Base-by-base conservation (phyloP, 306 rosid species). In the Dryas octopetala region DNA sequence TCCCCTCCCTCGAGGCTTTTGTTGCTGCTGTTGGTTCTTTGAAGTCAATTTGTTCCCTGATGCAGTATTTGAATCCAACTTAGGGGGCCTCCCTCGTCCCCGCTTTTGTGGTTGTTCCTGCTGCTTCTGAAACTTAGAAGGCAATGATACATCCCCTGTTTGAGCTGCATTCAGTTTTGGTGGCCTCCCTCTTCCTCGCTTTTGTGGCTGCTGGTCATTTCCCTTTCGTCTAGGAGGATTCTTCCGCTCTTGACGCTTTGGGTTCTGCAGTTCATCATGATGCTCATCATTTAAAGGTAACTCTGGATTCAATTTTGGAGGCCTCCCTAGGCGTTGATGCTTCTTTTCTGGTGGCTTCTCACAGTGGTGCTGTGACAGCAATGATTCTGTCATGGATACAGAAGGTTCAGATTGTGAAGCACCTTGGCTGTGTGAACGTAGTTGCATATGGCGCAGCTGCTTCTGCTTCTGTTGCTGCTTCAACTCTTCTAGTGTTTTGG, bases 141-240 rank as follows among this genome's bases (percentile, higher is more conserved):
- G 44, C 43, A 26, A 49, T 10, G 57, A 67, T 48, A 6, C 71
- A 67, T 48, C 71, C 15, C 38, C 32, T 10, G 44, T 48, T 26
- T 15, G 57, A 67, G 44, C 57, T 16, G 15, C 38, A 67, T 50
- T 19, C 17, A 67, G 10, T 23, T 68, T 23, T 68, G 7, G 45
- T 68, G 45, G n/a, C 12, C 61, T 69, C 47, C 61, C 73, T 69
- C 73, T 69, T 16, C 44, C 66, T 61, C 5, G 28, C 57, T 51
- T 69, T 5, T 9, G 61, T 9, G 60, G 73, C 15, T 32, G 28
- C 61, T 32, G 66, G 66, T 69, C 61, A 23, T 13, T 61, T 28
- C 17, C 45, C 17, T 61, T 61, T 61, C 17, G 45, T 5, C 17
- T 32, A 28, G 9, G 44, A 61, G 66, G 45, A 12, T 61, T 19